Evolutionary conservation across 768 basidiomycete species (phyloP).

Genomic region (Boletus sensibilis): DNA sequence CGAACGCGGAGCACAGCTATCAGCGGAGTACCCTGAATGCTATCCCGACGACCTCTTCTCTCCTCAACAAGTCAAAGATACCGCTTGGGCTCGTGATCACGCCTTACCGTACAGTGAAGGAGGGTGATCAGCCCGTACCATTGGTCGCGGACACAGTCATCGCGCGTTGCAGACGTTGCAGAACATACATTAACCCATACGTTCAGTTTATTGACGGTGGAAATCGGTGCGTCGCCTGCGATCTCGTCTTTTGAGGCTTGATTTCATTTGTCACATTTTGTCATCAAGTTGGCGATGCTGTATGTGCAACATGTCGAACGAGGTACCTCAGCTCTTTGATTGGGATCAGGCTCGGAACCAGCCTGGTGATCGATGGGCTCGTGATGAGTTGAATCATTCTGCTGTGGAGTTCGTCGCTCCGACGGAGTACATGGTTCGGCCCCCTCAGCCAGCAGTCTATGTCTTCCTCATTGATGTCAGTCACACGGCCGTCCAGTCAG

Average conservation of each 20-base stretch:
- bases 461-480: constrained; percentile 97
- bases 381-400: constrained; percentile 89
- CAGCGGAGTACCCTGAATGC: constrained; percentile 89
- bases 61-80: constrained; percentile 86
- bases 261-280: not conserved
- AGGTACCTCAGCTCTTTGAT: constrained; percentile 97
- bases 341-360: constrained; percentile 95
- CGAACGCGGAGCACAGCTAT: constrained; percentile 88
- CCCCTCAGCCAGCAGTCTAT: constrained; percentile 96
- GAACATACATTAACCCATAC: constrained; percentile 96
- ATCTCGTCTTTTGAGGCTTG: not conserved
- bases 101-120: constrained; percentile 84
- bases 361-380: constrained; percentile 92
- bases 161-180: constrained; percentile 92
- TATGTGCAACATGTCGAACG: constrained; percentile 98
- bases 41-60: constrained; percentile 86
- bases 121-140: constrained; percentile 83
- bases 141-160: constrained; percentile 92
- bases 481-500: constrained; percentile 86
- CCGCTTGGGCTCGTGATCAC: constrained; percentile 88
- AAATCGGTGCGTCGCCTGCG: constrained; percentile 57
- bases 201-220: constrained; percentile 98
- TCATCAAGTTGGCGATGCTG: constrained; percentile 88
- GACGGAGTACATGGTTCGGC: constrained; percentile 98
- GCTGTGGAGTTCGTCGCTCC: constrained; percentile 98